Evolutionary conservation across 2,329 filamentous ascomycete genomes (phyloP), one percentile per base, ranked within the genome.

Genomic region (Alternaria incomplexa): DNA sequence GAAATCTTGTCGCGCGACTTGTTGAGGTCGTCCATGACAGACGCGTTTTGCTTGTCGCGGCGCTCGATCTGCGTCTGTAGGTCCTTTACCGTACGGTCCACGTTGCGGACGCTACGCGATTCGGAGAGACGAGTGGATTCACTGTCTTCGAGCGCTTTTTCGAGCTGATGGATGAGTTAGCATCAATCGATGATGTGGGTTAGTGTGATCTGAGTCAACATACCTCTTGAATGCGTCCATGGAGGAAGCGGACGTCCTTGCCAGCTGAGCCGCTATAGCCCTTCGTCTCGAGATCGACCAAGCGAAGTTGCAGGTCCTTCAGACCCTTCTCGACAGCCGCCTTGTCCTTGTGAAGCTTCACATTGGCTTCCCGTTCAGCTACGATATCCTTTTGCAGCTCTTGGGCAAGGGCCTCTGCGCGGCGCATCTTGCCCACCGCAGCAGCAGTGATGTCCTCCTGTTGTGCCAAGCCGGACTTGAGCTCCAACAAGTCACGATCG

Each of bases 221-320:
- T 85, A 97, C 94, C 87, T 98, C 95, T 83, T 97, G 93, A 69
- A 99, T 93, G 54, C 95, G 89, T 76, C 93, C 95, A 81, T 97
- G 92, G 74, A 98, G 82, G 83, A 97, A 98, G 75, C 96, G 91
- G 70, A 98, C 93, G 81, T 98, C 95, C 74, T 97, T 93, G 79
- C 94, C 97, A 23, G 92, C 92, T 68, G 91, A 96, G 20, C 94
- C 96, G 47, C 72, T 77, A 82, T 97, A 98, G 56, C 94, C 93
- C 84, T 98, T 98, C 46, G 96, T 98, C 83, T 99, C 95, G 9
- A 98, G 86, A 77, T 98, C 96, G 56, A 99, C 91, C 59, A 97
- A 88, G 75, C 90, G 90, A 56, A 98, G 87, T 80, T 98, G 95
- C 25, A 95, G 86, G 79, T 99, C 95, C 79, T 94, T 97, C 54